Conservation (phyloP, 441 rosid genomes). For the Dalechampia spathulata region DNA sequence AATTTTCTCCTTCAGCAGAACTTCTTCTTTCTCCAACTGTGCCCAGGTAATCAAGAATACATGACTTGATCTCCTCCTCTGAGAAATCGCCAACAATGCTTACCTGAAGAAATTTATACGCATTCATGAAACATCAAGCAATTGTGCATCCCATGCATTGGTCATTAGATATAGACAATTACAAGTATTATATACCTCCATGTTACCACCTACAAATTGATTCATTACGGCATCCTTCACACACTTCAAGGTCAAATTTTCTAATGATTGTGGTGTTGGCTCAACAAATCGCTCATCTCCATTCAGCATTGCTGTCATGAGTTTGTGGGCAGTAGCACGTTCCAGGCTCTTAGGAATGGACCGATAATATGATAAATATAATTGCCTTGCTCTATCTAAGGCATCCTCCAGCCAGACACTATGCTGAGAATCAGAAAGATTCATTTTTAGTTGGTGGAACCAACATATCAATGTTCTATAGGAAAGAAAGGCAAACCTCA, state of each 20-base stretch:
- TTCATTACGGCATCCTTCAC: constrained; percentile 96
- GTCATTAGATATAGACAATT: too few species aligned
- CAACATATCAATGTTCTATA: background rate
- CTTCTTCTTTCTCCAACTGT: constrained; percentile 65
- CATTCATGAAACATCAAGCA: constrained; percentile 15
- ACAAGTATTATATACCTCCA: constrained; percentile 83
- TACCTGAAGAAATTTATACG: constrained; percentile 43
- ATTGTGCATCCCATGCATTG: constrained; percentile 7
- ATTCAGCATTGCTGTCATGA: constrained; percentile 95
- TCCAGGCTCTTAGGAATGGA: constrained; percentile 99
- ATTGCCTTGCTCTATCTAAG: constrained; percentile 94
- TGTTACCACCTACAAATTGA: constrained; percentile 89
- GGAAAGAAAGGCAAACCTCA: background rate
- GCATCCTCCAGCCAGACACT: constrained; percentile 99
- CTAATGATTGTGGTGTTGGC: constrained; percentile 84
- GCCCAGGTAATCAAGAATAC: constrained; percentile 87
- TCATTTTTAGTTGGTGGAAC: constrained; percentile 16
- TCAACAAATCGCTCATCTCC: constrained; percentile 98
- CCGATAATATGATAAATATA: constrained; percentile 87
- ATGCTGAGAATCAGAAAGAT: constrained; percentile 61
- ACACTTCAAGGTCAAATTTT: constrained; percentile 58
- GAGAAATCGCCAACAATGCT: constrained; percentile 97
- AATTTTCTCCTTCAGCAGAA: constrained; percentile 27
- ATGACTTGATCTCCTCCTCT: constrained; percentile 79
- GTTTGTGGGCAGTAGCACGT: constrained; percentile 99